Evolutionary conservation across 306 rosid genomes (phyloP).

Genomic region (Cotoneaster glaucophyllus): DNA sequence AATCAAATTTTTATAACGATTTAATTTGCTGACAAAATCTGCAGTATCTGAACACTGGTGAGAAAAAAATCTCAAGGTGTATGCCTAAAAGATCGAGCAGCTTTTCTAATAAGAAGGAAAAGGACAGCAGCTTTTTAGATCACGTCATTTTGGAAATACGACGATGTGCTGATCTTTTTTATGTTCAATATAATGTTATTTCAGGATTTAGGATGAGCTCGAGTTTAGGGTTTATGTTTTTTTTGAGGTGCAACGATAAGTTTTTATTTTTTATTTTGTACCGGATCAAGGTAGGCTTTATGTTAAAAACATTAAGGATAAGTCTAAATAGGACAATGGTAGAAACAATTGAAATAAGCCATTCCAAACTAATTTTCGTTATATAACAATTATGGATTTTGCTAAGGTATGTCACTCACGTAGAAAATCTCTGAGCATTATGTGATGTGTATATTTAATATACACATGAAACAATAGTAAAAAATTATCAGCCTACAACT

Average conservation of each 20-base stretch:
- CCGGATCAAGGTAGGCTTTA: too few relatives aligned
- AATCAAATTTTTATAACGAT: neutral
- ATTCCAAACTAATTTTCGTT: neutral
- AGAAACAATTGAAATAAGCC: neutral
- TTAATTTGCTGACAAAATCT: conserved; percentile 1
- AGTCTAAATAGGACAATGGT: too few relatives aligned
- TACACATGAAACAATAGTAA: too few relatives aligned
- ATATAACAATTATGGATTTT: neutral
- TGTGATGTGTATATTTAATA: too few relatives aligned
- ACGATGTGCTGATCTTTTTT: neutral
- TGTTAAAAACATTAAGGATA: too few relatives aligned
- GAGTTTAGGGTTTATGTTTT: neutral
- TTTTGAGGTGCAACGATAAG: too few relatives aligned
- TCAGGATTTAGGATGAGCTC: neutral
- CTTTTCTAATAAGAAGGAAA: neutral
- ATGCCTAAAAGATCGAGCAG: neutral
- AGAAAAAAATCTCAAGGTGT: neutral
- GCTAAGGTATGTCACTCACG: too few relatives aligned
- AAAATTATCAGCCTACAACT: too few relatives aligned
- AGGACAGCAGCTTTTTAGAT: neutral
- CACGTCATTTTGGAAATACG: neutral
- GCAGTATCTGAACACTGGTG: neutral
- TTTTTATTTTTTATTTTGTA: too few relatives aligned
- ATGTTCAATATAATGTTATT: neutral
- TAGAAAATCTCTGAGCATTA: too few relatives aligned